phyloP scores from a whole-genome alignment of 1,284 basidiomycete genomes.

The Hypsizygus ulmarius region DNA sequence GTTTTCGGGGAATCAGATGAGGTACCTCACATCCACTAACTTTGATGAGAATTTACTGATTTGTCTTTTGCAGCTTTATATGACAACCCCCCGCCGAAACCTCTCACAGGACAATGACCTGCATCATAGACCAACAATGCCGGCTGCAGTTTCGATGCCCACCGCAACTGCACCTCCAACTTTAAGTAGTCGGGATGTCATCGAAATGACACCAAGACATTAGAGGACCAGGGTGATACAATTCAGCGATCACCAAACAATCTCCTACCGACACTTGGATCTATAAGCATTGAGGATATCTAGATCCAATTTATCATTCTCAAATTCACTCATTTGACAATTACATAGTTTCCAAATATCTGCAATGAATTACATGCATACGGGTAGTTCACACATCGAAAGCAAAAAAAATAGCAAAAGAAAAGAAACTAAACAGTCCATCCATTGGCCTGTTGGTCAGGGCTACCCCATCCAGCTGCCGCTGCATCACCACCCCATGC shows the following conservation, averaged over 20 bases:
- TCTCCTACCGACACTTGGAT: background rate
- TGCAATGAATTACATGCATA: background rate
- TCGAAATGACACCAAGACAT: slow-evolving; percentile 31
- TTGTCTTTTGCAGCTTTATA: slow-evolving; percentile 29
- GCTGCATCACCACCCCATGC: slow-evolving; percentile 24
- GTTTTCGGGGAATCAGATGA: slow-evolving; percentile 53
- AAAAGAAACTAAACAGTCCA: slow-evolving; percentile 44
- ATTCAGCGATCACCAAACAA: background rate
- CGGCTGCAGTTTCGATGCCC: slow-evolving; percentile 16
- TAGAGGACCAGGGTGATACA: slow-evolving; percentile 6
- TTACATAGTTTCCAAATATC: no score
- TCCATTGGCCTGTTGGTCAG: slow-evolving; percentile 48
- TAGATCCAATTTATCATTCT: no score
- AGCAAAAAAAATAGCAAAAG: background rate
- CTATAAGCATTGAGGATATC: no score
- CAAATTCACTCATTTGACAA: background rate
- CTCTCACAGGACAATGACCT: slow-evolving; percentile 20
- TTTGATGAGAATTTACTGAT: background rate
- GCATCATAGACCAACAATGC: slow-evolving; percentile 18
- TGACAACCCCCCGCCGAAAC: slow-evolving; percentile 33
- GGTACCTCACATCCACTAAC: slow-evolving; percentile 28
- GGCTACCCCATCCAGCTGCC: slow-evolving; percentile 39
- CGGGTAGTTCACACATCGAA: background rate
- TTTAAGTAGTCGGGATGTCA: slow-evolving; percentile 21
- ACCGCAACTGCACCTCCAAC: slow-evolving; percentile 10